A percentile compares a stretch with the other conserved stretches of the same genome.
Evolutionary conservation across 1,284 basidiomycete species (phyloP).

Genomic region (Tremellales sp.): DNA sequence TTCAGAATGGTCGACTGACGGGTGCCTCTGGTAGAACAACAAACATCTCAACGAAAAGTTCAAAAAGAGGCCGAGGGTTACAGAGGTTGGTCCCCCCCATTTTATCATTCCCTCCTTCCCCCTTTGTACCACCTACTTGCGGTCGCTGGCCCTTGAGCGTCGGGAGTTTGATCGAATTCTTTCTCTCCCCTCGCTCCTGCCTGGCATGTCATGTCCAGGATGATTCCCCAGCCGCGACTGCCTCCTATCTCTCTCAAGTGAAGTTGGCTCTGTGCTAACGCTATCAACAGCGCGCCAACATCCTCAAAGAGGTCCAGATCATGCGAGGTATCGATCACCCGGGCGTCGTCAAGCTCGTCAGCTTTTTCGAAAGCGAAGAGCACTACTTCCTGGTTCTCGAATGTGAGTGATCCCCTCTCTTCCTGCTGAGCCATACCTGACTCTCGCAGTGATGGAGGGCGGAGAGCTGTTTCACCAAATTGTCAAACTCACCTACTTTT

Average conservation of each 20-base stretch:
- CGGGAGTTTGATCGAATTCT: slow-evolving; percentile 9
- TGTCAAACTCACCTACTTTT: slow-evolving; percentile 98
- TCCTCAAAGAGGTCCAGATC: slow-evolving; percentile 99
- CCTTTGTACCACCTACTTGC: slow-evolving; percentile 9
- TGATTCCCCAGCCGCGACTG: not conserved
- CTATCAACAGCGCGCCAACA: slow-evolving; percentile 79
- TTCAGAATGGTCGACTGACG: slow-evolving; percentile 14
- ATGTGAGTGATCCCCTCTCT: slow-evolving; percentile 57
- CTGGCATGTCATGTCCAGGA: not conserved
- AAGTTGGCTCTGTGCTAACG: not conserved
- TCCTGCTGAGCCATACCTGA: slow-evolving; percentile 1
- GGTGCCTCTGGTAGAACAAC: slow-evolving; percentile 60
- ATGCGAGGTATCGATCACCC: slow-evolving; percentile 94
- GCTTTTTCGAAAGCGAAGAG: slow-evolving; percentile 86
- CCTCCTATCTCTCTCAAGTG: not conserved
- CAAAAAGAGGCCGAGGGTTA: slow-evolving; percentile 88
- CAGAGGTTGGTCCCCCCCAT: slow-evolving; percentile 87
- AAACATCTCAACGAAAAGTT: slow-evolving; percentile 88
- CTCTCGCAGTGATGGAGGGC: slow-evolving; percentile 78
- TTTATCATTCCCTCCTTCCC: slow-evolving; percentile 1
- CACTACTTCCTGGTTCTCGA: slow-evolving; percentile 95
- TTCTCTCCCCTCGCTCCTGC: not conserved
- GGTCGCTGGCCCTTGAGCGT: slow-evolving; percentile 27
- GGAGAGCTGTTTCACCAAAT: slow-evolving; percentile 99
- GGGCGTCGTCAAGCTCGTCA: slow-evolving; percentile 80